phyloP scores from a whole-genome alignment of 2,329 filamentous ascomycete genomes.

The Pseudogymnoascus sp. region DNA sequence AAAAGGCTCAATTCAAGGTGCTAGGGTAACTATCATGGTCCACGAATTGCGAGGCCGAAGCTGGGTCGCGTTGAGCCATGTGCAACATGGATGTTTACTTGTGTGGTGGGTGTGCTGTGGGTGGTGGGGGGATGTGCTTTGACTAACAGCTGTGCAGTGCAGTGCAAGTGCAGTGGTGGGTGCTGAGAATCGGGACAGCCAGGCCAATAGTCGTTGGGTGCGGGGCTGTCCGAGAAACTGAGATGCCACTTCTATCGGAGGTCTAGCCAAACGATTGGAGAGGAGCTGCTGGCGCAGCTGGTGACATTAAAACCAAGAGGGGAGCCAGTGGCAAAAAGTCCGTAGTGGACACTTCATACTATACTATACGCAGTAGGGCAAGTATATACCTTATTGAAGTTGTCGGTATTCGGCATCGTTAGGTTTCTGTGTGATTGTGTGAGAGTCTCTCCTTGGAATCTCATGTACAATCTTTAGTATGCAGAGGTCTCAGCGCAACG shows the following conservation, averaged over 20 bases:
- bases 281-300: neutral
- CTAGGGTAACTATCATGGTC: neutral
- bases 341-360: neutral
- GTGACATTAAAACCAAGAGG: neutral
- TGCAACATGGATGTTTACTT: constrained; percentile 7
- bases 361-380: neutral
- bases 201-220: neutral
- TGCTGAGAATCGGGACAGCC: neutral
- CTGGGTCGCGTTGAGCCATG: constrained; percentile 5
- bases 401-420: neutral
- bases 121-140: neutral
- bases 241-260: constrained; percentile 4
- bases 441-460: neutral
- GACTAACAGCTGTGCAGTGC: constrained; percentile 4
- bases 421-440: neutral
- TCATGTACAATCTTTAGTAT: neutral
- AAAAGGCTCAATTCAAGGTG: neutral
- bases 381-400: neutral
- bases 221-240: neutral
- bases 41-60: constrained; percentile 6
- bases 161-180: neutral
- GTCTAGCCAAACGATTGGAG: constrained; percentile 4
- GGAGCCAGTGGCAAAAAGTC: neutral
- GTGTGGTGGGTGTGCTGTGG: neutral
- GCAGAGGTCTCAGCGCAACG: neutral